Percentiles rank a stretch among this genome's conserved stretches.
These are phyloP conservation scores for Boechera stricta DNA, from an alignment of 345 rosid genomes.

Conservation along the genomic window DNA sequence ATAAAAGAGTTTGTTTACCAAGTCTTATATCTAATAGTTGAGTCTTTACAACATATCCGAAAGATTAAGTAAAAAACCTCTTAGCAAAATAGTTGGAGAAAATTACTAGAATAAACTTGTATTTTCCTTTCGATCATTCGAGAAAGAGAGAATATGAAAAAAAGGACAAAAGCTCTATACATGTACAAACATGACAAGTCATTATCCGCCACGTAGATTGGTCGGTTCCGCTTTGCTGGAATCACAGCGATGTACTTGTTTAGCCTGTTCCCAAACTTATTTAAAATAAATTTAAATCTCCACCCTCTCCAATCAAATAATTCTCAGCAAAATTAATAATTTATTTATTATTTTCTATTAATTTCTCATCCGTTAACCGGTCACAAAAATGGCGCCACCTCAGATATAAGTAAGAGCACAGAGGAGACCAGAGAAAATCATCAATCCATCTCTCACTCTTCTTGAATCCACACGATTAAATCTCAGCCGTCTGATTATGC, in stretches of 20 bases:
- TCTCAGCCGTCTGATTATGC: slow-evolving; percentile 57
- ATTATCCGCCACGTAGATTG: slow-evolving; percentile 44
- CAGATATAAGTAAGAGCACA: slow-evolving; percentile 40
- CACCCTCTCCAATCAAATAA: slow-evolving; percentile 36
- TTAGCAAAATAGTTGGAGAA: slow-evolving; percentile 4
- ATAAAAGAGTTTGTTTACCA: background rate
- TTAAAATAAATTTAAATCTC: slow-evolving; percentile 19
- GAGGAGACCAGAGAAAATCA: slow-evolving; percentile 15
- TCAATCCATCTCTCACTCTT: slow-evolving; percentile 29
- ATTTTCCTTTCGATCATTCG: slow-evolving; percentile 30
- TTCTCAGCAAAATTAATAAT: slow-evolving; percentile 2
- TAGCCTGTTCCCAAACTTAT: slow-evolving; percentile 26
- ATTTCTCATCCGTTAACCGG: slow-evolving; percentile 32
- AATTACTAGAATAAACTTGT: slow-evolving; percentile 3
- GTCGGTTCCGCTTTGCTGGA: slow-evolving; percentile 44
- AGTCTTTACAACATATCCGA: background rate
- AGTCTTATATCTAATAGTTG: background rate
- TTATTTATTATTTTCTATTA: background rate
- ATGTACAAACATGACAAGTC: slow-evolving; percentile 44
- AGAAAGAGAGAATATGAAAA: slow-evolving; percentile 33
- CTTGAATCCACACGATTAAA: background rate
- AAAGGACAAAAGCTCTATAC: slow-evolving; percentile 32
- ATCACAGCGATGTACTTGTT: slow-evolving; percentile 39
- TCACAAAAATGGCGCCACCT: slow-evolving; percentile 32
- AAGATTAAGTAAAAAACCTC: background rate